phyloP scores from a whole-genome alignment of 2,329 filamentous ascomycete species.

The Aspergillus chevalieri region DNA sequence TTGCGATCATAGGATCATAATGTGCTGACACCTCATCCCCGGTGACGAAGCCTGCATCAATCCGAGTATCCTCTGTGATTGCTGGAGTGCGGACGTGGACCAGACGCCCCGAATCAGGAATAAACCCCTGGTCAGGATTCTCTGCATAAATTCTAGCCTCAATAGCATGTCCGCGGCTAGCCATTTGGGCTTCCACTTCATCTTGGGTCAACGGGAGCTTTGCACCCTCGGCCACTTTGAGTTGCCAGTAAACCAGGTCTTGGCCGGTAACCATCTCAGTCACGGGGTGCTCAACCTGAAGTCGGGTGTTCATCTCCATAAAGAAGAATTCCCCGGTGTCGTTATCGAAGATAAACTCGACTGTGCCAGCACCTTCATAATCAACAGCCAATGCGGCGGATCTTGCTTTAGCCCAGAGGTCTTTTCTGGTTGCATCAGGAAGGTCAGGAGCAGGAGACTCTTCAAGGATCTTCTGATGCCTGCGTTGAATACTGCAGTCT shows the following conservation, averaged over 20 bases:
- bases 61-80: slow-evolving; percentile 66
- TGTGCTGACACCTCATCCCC: slow-evolving; percentile 90
- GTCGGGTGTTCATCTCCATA: slow-evolving; percentile 70
- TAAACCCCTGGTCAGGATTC: slow-evolving; percentile 83
- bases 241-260: slow-evolving; percentile 91
- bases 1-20: slow-evolving; percentile 98
- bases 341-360: slow-evolving; percentile 65
- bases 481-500: slow-evolving; percentile 60
- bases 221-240: slow-evolving; percentile 72
- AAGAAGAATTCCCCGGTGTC: slow-evolving; percentile 62
- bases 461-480: slow-evolving; percentile 62
- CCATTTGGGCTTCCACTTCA: slow-evolving; percentile 64
- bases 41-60: slow-evolving; percentile 87
- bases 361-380: slow-evolving; percentile 61
- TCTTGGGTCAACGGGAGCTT: slow-evolving; percentile 60
- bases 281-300: slow-evolving; percentile 96
- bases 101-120: slow-evolving; percentile 85
- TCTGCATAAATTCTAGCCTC: slow-evolving; percentile 97
- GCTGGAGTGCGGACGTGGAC: slow-evolving; percentile 73
- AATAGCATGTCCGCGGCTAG: slow-evolving; percentile 73
- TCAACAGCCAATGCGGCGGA: slow-evolving; percentile 58
- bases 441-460: slow-evolving; percentile 61
- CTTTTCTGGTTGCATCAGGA: slow-evolving; percentile 53
- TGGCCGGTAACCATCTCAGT: slow-evolving; percentile 72
- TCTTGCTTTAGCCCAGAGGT: slow-evolving; percentile 60